phyloP scores from a whole-genome alignment of 192 early-diverging fungal species.

The Backusella westeae region DNA sequence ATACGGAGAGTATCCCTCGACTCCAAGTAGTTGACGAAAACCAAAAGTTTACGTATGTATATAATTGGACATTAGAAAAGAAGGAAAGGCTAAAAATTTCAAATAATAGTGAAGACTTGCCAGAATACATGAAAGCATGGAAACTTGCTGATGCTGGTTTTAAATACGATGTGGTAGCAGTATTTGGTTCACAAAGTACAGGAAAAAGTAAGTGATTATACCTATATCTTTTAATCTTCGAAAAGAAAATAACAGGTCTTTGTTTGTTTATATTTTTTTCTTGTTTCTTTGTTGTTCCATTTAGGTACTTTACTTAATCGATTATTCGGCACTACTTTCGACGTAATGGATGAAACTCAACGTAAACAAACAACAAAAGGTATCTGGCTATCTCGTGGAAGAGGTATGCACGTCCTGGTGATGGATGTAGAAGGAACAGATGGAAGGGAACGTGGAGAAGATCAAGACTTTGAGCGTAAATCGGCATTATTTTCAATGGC shows the following conservation, averaged over 20 bases:
- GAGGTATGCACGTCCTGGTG: conserved; percentile 81
- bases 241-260: neutral
- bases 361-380: conserved; percentile 96
- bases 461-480: conserved; percentile 99
- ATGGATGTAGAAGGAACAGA: conserved; percentile 99
- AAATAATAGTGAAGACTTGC: conserved; percentile 56
- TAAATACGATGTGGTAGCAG: conserved; percentile 94
- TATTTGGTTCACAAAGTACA: conserved; percentile 98
- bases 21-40: conserved; percentile 79
- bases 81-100: neutral
- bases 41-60: conserved; percentile 75
- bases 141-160: conserved; percentile 80
- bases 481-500: conserved; percentile 97
- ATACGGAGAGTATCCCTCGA: conserved; percentile 33
- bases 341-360: conserved; percentile 88
- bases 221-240: neutral
- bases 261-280: neutral
- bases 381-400: conserved; percentile 91
- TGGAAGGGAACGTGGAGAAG: conserved; percentile 96
- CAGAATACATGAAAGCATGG: conserved; percentile 85
- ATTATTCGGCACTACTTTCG: conserved; percentile 93
- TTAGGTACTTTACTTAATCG: conserved; percentile 91
- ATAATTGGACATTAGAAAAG: neutral
- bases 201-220: conserved; percentile 77
- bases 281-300: neutral